phyloP scores from a whole-genome alignment of 805 yeast species.

The Nakazawaea siamensis region DNA sequence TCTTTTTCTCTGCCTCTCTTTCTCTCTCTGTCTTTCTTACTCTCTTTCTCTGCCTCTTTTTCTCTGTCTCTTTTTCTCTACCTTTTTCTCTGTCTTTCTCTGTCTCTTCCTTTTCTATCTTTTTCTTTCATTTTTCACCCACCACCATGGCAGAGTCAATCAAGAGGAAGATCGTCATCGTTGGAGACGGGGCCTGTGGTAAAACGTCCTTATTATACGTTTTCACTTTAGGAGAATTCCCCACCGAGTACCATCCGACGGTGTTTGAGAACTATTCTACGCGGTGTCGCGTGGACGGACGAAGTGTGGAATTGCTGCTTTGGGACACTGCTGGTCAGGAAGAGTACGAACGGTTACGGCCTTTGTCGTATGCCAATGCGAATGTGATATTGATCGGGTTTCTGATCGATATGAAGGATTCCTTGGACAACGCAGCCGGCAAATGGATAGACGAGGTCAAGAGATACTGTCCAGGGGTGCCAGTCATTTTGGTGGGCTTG shows the following conservation, averaged over 20 bases:
- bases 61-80: too few relatives aligned
- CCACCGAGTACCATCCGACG: slow-evolving; percentile 88
- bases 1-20: too few relatives aligned
- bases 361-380: slow-evolving; percentile 81
- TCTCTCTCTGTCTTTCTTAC: too few relatives aligned
- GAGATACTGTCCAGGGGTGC: slow-evolving; percentile 73
- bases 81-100: too few relatives aligned
- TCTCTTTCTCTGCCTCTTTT: too few relatives aligned
- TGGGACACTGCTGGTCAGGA: slow-evolving; percentile 99
- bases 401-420: slow-evolving; percentile 79
- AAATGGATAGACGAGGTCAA: slow-evolving; percentile 87
- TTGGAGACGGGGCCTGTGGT: slow-evolving; percentile 95
- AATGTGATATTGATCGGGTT: slow-evolving; percentile 81
- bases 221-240: slow-evolving; percentile 88
- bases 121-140: too few relatives aligned
- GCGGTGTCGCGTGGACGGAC: slow-evolving; percentile 90
- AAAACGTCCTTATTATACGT: slow-evolving; percentile 87
- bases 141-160: slow-evolving; percentile 19
- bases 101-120: too few relatives aligned
- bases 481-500: slow-evolving; percentile 72
- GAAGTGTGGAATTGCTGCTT: slow-evolving; percentile 76
- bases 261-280: slow-evolving; percentile 93
- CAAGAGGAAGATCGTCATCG: slow-evolving; percentile 76
- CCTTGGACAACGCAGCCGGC: slow-evolving; percentile 69
- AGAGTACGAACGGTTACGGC: slow-evolving; percentile 85